phyloP scores from a whole-genome alignment of 805 yeast genomes.

The Blastobotrys americana region DNA sequence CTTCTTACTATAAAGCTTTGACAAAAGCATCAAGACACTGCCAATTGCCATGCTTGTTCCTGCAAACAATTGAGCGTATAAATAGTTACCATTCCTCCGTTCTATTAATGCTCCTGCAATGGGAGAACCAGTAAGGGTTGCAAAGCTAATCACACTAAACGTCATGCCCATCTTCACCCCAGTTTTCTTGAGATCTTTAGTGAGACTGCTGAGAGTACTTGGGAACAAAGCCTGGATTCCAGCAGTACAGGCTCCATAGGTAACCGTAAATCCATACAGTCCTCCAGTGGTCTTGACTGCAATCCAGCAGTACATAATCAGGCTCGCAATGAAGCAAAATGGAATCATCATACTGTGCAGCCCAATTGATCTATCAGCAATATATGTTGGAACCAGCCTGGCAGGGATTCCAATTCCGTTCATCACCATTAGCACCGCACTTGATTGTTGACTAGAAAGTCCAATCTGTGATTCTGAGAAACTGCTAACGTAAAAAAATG shows the following conservation, averaged over 20 bases:
- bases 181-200: slow-evolving; percentile 22
- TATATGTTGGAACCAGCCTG: slow-evolving; percentile 41
- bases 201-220: slow-evolving; percentile 26
- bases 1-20: neutral
- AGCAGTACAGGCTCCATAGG: slow-evolving; percentile 30
- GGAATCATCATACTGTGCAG: slow-evolving; percentile 37
- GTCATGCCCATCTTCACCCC: slow-evolving; percentile 52
- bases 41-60: slow-evolving; percentile 5
- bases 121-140: slow-evolving; percentile 29
- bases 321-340: slow-evolving; percentile 24
- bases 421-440: slow-evolving; percentile 29
- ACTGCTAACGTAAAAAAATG: slow-evolving; percentile 30
- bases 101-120: slow-evolving; percentile 25
- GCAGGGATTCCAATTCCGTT: slow-evolving; percentile 41
- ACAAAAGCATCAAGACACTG: neutral
- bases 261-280: slow-evolving; percentile 25
- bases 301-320: slow-evolving; percentile 34
- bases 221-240: slow-evolving; percentile 30
- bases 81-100: slow-evolving; percentile 15
- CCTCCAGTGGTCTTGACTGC: slow-evolving; percentile 28
- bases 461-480: slow-evolving; percentile 25
- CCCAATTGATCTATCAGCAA: slow-evolving; percentile 42
- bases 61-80: slow-evolving; percentile 20
- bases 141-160: slow-evolving; percentile 48
- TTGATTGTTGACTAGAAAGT: slow-evolving; percentile 15